These are phyloP conservation scores for Bryum argenteum DNA, from an alignment of 225 moss, liverwort and hornwort species.

Conservation along the genomic window DNA sequence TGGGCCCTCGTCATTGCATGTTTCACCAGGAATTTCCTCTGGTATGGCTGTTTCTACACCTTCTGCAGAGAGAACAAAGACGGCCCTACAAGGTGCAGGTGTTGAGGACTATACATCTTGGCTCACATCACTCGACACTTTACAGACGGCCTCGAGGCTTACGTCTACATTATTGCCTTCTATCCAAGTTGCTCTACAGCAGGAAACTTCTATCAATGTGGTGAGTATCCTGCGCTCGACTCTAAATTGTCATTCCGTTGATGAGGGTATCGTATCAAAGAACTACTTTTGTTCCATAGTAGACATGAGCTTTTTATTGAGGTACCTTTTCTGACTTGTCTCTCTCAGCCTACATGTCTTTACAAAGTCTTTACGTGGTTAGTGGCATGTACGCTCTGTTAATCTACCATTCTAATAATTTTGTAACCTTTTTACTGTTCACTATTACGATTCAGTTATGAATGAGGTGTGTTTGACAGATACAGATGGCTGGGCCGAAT, in stretches of 20 bases:
- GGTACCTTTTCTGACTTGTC: not conserved
- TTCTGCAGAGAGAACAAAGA: conserved; percentile 45
- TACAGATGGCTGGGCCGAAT: conserved; percentile 7
- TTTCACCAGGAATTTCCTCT: conserved; percentile 62
- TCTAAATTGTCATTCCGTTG: conserved; percentile 3
- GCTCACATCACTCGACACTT: conserved; percentile 69
- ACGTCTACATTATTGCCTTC: conserved; percentile 68
- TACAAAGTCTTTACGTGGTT: not conserved
- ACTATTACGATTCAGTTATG: not conserved
- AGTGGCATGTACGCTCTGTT: conserved; percentile 3
- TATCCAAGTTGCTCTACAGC: conserved; percentile 74
- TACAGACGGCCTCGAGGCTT: conserved; percentile 68
- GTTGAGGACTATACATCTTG: conserved; percentile 72
- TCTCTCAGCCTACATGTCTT: not conserved
- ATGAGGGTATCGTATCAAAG: conserved; percentile 8
- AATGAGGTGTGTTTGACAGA: conserved; percentile 11
- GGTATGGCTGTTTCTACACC: conserved; percentile 49
- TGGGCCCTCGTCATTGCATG: conserved; percentile 48
- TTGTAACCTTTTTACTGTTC: conserved; percentile 3
- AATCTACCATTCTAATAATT: not conserved
- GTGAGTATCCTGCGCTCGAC: conserved; percentile 51
- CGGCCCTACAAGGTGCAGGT: conserved; percentile 39
- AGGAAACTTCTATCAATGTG: conserved; percentile 80
- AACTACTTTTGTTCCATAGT: conserved; percentile 5
- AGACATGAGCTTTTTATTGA: not conserved